phyloP scores from a whole-genome alignment of 2,329 filamentous ascomycete species.

The Septoria linicola region DNA sequence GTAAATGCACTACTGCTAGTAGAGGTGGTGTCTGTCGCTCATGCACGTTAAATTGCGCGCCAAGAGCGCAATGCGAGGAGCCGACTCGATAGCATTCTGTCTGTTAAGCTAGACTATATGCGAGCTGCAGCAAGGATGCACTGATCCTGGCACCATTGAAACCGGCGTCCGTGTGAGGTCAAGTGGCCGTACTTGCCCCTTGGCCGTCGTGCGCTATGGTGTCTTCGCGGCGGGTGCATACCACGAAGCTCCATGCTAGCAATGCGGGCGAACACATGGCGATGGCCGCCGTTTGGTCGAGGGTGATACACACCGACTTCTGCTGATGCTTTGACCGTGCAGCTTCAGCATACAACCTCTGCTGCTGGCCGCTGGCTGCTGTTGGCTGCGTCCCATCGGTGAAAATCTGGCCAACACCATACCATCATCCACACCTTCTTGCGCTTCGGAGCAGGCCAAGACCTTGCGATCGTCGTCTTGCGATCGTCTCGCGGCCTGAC shows the following conservation, averaged over 20 bases:
- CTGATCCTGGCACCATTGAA: background rate
- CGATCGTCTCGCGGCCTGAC: constrained; percentile 11
- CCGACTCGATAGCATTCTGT: background rate
- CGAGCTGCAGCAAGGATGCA: background rate
- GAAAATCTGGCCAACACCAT: no score
- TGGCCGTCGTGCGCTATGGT: background rate
- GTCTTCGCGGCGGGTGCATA: background rate
- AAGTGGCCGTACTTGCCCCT: background rate
- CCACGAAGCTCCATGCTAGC: background rate
- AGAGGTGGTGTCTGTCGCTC: no score
- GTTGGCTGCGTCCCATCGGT: no score
- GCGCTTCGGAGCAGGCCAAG: background rate
- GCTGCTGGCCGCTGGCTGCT: no score
- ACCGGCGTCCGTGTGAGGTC: background rate
- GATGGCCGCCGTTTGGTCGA: background rate
- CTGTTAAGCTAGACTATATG: background rate
- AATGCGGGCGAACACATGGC: constrained; percentile 2
- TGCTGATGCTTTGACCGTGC: background rate
- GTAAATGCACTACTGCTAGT: no score
- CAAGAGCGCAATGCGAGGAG: background rate
- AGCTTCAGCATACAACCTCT: background rate
- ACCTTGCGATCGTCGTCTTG: constrained; percentile 7
- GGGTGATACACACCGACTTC: constrained; percentile 4
- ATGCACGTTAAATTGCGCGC: background rate
- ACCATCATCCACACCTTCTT: background rate